A percentile compares a stretch with the other conserved stretches of the same genome.
Conservation (phyloP, 208 protist species). For the Angomonas ambiguus region DNA sequence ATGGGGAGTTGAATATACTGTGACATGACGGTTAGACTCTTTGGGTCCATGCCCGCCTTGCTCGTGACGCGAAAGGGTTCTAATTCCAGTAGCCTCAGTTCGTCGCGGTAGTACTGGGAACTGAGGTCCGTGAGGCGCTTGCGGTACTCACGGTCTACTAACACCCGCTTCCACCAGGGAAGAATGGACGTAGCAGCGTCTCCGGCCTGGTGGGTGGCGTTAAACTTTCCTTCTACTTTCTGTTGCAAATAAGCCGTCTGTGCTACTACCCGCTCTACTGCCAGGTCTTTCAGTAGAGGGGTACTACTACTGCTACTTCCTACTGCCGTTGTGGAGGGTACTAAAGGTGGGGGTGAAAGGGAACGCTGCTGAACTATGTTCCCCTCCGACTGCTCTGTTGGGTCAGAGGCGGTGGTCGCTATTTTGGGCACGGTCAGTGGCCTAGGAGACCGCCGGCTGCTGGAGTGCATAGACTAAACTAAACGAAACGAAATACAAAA, state of each 20-base stretch:
- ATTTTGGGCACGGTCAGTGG: neutral
- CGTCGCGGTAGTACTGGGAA: neutral
- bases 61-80: neutral
- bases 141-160: constrained; percentile 50
- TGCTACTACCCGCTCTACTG: neutral
- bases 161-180: constrained; percentile 81
- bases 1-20: constrained; percentile 5
- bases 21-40: neutral
- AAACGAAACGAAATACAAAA: no score
- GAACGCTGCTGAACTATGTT: neutral
- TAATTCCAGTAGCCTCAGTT: neutral
- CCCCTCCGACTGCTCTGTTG: neutral
- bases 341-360: neutral
- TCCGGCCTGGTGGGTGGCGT: neutral
- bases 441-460: neutral
- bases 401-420: neutral
- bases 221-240: neutral
- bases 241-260: neutral
- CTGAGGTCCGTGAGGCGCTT: constrained; percentile 23
- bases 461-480: neutral
- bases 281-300: neutral
- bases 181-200: constrained; percentile 10
- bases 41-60: neutral
- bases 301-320: neutral
- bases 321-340: neutral